These are phyloP conservation scores for Articulospora tetracladia DNA, from an alignment of 495 filamentous ascomycete genomes.

Conservation along the genomic window DNA sequence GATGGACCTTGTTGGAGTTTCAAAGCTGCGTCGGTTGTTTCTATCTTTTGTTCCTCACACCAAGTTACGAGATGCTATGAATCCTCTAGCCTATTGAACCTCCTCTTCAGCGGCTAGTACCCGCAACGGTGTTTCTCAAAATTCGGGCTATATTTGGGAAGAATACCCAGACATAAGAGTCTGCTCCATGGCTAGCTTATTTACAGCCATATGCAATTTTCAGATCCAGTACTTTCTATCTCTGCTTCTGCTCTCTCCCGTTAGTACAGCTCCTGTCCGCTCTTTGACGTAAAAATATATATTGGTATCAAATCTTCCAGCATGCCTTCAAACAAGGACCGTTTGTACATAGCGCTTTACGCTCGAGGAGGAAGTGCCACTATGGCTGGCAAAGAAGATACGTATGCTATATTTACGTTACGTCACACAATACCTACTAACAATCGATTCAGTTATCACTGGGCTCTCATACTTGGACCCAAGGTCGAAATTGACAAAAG, in stretches of 20 bases:
- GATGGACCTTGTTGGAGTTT: constrained; percentile 3
- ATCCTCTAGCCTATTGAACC: constrained; percentile 8
- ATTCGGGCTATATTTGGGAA: constrained; percentile 1
- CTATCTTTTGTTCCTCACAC: background rate
- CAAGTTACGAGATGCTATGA: constrained; percentile 7
- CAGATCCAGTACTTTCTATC: background rate
- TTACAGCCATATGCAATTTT: background rate
- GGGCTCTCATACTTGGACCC: constrained; percentile 38
- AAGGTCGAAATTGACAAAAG: constrained; percentile 30
- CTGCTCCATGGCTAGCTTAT: constrained; percentile 2
- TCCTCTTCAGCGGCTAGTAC: constrained; percentile 8
- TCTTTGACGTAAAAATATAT: background rate
- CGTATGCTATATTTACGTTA: constrained; percentile 3
- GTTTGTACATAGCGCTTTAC: constrained; percentile 17
- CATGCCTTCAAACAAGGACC: constrained; percentile 19
- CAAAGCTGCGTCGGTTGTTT: background rate
- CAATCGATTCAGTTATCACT: constrained; percentile 29
- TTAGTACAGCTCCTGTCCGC: background rate
- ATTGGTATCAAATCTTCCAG: constrained; percentile 3
- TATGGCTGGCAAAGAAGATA: constrained; percentile 20
- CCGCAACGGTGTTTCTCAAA: background rate
- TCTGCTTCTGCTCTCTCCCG: background rate
- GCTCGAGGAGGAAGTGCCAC: constrained; percentile 11
- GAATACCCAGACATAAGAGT: constrained; percentile 1
- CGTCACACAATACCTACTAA: background rate